These are phyloP conservation scores for Dendrobium chrysotoxum DNA, from an alignment of 106 monocot genomes.

Conservation along the genomic window DNA sequence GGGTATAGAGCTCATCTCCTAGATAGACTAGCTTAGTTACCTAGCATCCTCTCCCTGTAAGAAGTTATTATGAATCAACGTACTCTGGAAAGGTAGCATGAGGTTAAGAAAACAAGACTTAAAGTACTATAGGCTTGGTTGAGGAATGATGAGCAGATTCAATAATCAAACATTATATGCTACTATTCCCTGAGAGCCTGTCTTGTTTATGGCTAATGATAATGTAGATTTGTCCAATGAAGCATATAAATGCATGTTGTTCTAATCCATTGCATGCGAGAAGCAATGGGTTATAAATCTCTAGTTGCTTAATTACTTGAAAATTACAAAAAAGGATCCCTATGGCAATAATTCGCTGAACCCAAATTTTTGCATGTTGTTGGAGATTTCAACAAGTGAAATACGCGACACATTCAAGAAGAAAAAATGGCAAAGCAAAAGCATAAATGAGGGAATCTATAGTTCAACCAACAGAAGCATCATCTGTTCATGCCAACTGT, in stretches of 20 bases:
- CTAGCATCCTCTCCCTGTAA: neutral
- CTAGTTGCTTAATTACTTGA: neutral
- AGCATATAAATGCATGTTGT: neutral
- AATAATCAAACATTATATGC: neutral
- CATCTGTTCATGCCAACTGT: neutral
- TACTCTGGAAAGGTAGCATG: no score
- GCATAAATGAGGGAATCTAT: neutral
- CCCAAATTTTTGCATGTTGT: no score
- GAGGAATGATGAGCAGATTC: neutral
- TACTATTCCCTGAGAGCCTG: neutral
- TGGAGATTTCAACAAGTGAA: no score
- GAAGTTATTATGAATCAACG: neutral
- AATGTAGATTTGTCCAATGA: neutral
- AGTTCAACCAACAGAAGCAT: neutral
- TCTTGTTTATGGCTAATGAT: neutral
- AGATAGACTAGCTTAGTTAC: neutral
- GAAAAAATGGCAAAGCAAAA: no score
- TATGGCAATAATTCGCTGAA: no score
- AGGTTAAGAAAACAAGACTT: neutral
- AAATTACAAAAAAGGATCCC: neutral
- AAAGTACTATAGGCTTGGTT: no score
- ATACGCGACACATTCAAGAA: no score
- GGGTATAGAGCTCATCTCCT: conserved; percentile 74
- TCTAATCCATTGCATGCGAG: neutral
- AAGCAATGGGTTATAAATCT: neutral